Conservation (phyloP, 2,329 filamentous ascomycete genomes). For the Penicillium crustosum region DNA sequence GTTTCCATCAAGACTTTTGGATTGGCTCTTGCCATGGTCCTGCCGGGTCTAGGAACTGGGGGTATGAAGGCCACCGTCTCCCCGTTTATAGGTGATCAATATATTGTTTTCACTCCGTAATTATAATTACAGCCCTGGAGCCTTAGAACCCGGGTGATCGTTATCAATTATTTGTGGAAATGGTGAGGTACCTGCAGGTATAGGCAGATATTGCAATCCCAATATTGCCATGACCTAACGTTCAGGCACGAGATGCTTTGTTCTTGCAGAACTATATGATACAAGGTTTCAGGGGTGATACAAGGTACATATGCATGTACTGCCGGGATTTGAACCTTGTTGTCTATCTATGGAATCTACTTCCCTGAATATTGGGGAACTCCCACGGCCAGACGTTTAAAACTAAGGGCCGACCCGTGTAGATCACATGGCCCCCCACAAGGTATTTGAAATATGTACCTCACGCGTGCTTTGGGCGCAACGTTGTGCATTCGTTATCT, state of each 20-base stretch:
- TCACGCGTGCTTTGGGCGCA: neutral
- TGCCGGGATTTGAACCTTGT: neutral
- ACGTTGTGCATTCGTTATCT: neutral
- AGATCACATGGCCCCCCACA: neutral
- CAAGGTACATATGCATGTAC: neutral
- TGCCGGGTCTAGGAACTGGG: neutral
- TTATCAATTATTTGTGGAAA: neutral
- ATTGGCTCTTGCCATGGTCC: neutral
- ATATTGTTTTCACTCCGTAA: neutral
- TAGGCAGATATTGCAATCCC: neutral
- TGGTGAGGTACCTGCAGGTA: too few species aligned
- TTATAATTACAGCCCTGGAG: neutral
- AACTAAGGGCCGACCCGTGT: slow-evolving; percentile 10
- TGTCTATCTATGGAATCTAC: neutral
- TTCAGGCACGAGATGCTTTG: neutral
- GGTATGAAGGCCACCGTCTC: neutral
- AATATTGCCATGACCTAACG: neutral
- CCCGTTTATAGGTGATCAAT: neutral
- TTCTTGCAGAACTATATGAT: neutral
- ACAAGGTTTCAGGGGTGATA: slow-evolving; percentile 1
- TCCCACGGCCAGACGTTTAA: neutral
- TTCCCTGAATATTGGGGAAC: neutral
- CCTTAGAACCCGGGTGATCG: neutral
- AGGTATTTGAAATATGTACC: neutral
- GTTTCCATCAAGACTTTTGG: neutral